Conservation (phyloP, 495 filamentous ascomycete genomes). For the Penicillium maclennaniae region DNA sequence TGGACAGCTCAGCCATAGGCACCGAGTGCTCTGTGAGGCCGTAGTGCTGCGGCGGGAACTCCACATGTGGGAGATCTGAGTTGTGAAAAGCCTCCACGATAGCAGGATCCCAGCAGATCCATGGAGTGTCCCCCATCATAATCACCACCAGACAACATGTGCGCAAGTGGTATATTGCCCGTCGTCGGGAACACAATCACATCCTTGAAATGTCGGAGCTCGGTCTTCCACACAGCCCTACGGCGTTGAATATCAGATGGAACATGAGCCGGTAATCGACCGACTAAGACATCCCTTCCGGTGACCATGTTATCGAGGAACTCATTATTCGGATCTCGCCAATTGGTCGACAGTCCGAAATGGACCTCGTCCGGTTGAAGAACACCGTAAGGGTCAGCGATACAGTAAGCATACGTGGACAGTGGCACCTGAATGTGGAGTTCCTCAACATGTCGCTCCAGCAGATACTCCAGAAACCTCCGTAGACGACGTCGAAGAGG, state of each 20-base stretch:
- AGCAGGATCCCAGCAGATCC: slow-evolving; percentile 83
- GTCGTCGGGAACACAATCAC: slow-evolving; percentile 79
- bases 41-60: slow-evolving; percentile 48
- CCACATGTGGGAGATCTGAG: slow-evolving; percentile 48
- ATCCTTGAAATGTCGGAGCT: slow-evolving; percentile 74
- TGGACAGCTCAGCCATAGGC: slow-evolving; percentile 27
- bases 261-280: slow-evolving; percentile 76
- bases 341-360: slow-evolving; percentile 66
- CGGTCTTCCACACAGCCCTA: slow-evolving; percentile 59
- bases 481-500: slow-evolving; percentile 58
- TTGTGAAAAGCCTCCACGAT: slow-evolving; percentile 76
- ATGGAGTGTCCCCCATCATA: slow-evolving; percentile 87
- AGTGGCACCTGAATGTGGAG: slow-evolving; percentile 67
- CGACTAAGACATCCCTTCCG: slow-evolving; percentile 75
- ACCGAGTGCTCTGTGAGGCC: slow-evolving; percentile 58
- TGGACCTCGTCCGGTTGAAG: slow-evolving; percentile 75
- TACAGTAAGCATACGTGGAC: slow-evolving; percentile 77
- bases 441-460: slow-evolving; percentile 55
- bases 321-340: slow-evolving; percentile 53
- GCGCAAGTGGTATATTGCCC: slow-evolving; percentile 67
- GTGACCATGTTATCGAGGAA: slow-evolving; percentile 59
- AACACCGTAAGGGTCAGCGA: slow-evolving; percentile 71
- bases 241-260: slow-evolving; percentile 78
- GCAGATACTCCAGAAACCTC: slow-evolving; percentile 48
- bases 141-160: slow-evolving; percentile 86